These are phyloP conservation scores for Ogataea allantospora DNA, from an alignment of 805 yeast genomes.

Conservation along the genomic window DNA sequence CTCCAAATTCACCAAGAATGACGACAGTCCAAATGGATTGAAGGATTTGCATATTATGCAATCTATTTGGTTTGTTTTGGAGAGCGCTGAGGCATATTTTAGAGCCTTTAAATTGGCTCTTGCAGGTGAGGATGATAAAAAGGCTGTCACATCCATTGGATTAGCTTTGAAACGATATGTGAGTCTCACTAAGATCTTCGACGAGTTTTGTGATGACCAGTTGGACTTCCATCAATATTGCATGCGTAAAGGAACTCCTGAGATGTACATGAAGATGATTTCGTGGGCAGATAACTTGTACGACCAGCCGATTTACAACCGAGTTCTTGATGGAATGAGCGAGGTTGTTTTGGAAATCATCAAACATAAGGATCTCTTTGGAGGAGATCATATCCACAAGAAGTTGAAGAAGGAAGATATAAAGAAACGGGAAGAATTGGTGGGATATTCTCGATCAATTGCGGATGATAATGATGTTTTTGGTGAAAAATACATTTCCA, in stretches of 20 bases:
- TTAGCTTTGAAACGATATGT: conserved; percentile 76
- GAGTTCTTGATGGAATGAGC: conserved; percentile 66
- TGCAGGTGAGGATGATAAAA: conserved; percentile 33
- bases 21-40: conserved; percentile 76
- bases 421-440: conserved; percentile 55
- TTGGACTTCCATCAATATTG: conserved; percentile 93
- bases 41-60: conserved; percentile 87
- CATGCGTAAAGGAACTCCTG: conserved; percentile 84
- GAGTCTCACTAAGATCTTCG: conserved; percentile 64
- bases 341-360: conserved; percentile 48
- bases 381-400: conserved; percentile 33
- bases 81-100: conserved; percentile 78
- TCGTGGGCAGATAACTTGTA: conserved; percentile 80
- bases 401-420: conserved; percentile 56
- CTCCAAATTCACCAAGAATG: conserved; percentile 82
- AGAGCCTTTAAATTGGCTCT: conserved; percentile 48
- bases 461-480: conserved; percentile 53
- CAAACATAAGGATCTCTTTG: conserved; percentile 26
- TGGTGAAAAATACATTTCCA: conserved; percentile 44
- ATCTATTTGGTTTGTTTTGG: conserved; percentile 84
- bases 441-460: conserved; percentile 39
- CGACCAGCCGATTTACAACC: conserved; percentile 65
- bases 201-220: conserved; percentile 78
- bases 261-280: conserved; percentile 74
- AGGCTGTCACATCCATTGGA: conserved; percentile 50